phyloP scores from a whole-genome alignment of 257 asterid species.

The Henckelia pumila region DNA sequence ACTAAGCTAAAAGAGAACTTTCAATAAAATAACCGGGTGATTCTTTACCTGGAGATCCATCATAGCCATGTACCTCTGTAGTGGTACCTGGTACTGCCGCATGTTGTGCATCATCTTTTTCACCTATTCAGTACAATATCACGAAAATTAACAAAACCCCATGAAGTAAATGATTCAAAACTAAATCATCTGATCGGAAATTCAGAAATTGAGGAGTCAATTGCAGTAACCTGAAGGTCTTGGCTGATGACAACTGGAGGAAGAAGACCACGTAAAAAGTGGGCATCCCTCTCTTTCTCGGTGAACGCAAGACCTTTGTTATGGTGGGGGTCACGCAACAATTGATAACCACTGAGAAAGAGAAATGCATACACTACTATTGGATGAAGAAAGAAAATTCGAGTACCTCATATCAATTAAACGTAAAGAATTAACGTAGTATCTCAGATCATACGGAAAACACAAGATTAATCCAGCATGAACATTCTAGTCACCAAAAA shows the following conservation, averaged over 20 bases:
- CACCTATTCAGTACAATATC: conserved; percentile 42
- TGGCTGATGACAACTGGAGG: conserved; percentile 82
- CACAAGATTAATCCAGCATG: not conserved
- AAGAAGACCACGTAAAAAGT: conserved; percentile 94
- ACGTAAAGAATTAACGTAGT: not conserved
- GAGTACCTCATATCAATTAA: not conserved
- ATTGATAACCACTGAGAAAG: conserved; percentile 77
- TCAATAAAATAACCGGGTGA: not conserved
- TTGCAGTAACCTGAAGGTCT: conserved; percentile 65
- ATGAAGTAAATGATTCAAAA: not conserved
- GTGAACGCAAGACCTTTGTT: conserved; percentile 95
- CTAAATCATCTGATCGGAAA: not conserved
- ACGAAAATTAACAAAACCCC: conserved; percentile 16
- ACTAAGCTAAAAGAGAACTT: conserved; percentile 2
- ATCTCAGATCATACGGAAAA: not conserved
- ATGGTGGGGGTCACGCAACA: conserved; percentile 96
- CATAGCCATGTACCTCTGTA: conserved; percentile 99
- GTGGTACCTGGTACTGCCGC: conserved; percentile 91
- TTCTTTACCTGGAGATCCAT: conserved; percentile 95
- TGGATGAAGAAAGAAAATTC: not conserved
- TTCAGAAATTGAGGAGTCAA: conserved; percentile 13
- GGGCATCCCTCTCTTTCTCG: conserved; percentile 92
- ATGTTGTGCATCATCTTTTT: conserved; percentile 91
- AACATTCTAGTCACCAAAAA: not conserved
- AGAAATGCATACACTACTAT: conserved; percentile 9